Conservation (phyloP, 495 filamentous ascomycete genomes). For the Aspergillus ellipticus region DNA sequence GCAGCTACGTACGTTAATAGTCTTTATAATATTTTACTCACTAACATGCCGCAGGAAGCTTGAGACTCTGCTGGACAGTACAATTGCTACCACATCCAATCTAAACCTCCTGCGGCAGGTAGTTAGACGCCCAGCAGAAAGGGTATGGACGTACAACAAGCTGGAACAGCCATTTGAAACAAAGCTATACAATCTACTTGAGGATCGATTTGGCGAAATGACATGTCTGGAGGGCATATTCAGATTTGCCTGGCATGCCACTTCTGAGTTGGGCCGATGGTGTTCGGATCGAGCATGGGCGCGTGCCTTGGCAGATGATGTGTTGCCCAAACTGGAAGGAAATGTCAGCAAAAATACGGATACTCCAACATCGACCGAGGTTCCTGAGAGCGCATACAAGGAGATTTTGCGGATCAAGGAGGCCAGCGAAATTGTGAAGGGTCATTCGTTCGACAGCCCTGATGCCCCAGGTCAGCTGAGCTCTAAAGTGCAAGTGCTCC, state of each 20-base stretch:
- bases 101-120: conserved; percentile 55
- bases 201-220: conserved; percentile 53
- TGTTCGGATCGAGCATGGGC: conserved; percentile 80
- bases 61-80: conserved; percentile 71
- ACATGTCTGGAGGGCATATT: conserved; percentile 57
- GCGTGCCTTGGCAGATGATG: conserved; percentile 63
- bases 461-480: conserved; percentile 51
- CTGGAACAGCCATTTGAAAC: conserved; percentile 57
- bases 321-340: conserved; percentile 60
- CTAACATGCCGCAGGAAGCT: conserved; percentile 52
- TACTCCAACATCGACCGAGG: conserved; percentile 14
- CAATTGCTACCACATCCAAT: conserved; percentile 79
- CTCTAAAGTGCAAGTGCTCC: conserved; percentile 65
- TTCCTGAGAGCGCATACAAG: conserved; percentile 39
- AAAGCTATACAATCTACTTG: conserved; percentile 54
- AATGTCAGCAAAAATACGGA: conserved; percentile 44
- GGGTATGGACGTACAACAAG: conserved; percentile 53
- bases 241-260: conserved; percentile 51
- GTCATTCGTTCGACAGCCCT: conserved; percentile 46
- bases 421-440: conserved; percentile 54
- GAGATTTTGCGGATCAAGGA: conserved; percentile 55
- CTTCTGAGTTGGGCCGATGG: conserved; percentile 76
- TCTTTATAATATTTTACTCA: neutral
- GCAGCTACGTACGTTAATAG: conserved; percentile 54
- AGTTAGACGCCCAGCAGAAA: conserved; percentile 58